A percentile compares a stretch with the other conserved stretches of the same genome.
Evolutionary conservation across 1,139 yeast genomes (phyloP).

Genomic region (Hyphopichia fennica): DNA sequence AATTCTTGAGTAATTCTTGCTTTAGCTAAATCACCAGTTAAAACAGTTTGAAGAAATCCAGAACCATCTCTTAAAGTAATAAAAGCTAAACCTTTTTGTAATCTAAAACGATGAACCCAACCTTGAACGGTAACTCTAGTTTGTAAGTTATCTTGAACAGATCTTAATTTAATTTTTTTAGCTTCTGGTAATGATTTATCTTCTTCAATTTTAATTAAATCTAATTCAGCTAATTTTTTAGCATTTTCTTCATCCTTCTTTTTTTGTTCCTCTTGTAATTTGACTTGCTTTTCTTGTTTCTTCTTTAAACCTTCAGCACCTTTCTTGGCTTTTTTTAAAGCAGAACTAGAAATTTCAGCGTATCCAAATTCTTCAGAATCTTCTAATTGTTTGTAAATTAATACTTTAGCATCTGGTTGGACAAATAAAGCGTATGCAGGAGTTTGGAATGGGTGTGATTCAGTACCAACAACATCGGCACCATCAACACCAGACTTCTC

Average conservation of each 20-base stretch:
- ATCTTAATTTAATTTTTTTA: slow-evolving; percentile 60
- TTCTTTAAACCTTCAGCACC: slow-evolving; percentile 91
- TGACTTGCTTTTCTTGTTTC: slow-evolving; percentile 80
- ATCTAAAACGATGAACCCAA: slow-evolving; percentile 94
- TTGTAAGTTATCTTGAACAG: slow-evolving; percentile 52
- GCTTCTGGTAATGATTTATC: slow-evolving; percentile 76
- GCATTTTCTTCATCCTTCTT: slow-evolving; percentile 67
- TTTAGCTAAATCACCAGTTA: slow-evolving; percentile 88
- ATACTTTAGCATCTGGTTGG: slow-evolving; percentile 58
- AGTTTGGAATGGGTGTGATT: slow-evolving; percentile 70
- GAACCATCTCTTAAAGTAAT: slow-evolving; percentile 93
- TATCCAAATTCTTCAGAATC: slow-evolving; percentile 57
- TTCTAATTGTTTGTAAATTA: slow-evolving; percentile 64
- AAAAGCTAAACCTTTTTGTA: slow-evolving; percentile 90
- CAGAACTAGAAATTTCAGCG: slow-evolving; percentile 85
- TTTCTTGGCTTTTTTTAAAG: slow-evolving; percentile 93
- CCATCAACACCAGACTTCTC: slow-evolving; percentile 71
- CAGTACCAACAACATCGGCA: slow-evolving; percentile 55
- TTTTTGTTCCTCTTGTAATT: slow-evolving; percentile 60
- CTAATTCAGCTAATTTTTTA: slow-evolving; percentile 73
- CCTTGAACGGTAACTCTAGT: slow-evolving; percentile 79
- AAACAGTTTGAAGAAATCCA: slow-evolving; percentile 84
- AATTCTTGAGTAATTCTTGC: slow-evolving; percentile 82
- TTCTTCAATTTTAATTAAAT: slow-evolving; percentile 66
- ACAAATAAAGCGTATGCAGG: slow-evolving; percentile 79